Base-by-base conservation (phyloP, 2,329 filamentous ascomycete species). In the Rhinocladiella similis region DNA sequence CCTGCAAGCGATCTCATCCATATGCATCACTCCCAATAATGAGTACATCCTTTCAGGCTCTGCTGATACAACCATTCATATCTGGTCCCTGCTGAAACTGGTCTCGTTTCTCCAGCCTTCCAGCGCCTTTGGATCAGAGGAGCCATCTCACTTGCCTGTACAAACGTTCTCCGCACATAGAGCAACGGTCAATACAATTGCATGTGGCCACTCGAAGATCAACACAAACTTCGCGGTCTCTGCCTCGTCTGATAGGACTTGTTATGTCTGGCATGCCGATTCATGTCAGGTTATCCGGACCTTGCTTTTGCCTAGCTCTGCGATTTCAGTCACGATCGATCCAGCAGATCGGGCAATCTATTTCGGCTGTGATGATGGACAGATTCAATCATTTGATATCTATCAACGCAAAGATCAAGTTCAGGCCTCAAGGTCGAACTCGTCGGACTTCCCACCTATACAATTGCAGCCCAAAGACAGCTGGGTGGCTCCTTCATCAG, bases 221-320 rank as follows among this genome's bases (percentile, higher is more conserved):
- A 83, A 86, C 66, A 88, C 88, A 56, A 93, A 90, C 70, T 85
- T 97, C 59, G 92, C 89, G 57, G 82, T 97, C 18, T 95, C 93
- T 2, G 84, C 87, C 5, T 90, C 90, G 63, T 86, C 84, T 65
- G 94, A 97, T 75, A 92, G 90, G 73, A 94, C 90, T 6, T 90
- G 90, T 65, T 87, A 96, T 66, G 80, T 96, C 58, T 99, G 94
- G 94, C 92, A 97, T 73, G 95, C 95, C 70, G 84, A 86, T 60
- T 89, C 85, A 0, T 90, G 90, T 38, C 83, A 84, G 58, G 79
- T 88, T 10, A 76, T 97, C 55, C 85, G 92, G 42, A 97, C 91
- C 3, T 85, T 95, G 62, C 80, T 97, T 39, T 84, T 97, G 54
- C 84, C 89, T 1, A 79, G 81, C n/a, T 77, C 82, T 16, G 90